These are phyloP conservation scores for Misopates orontium DNA, from an alignment of 257 asterid genomes.

Conservation along the genomic window DNA sequence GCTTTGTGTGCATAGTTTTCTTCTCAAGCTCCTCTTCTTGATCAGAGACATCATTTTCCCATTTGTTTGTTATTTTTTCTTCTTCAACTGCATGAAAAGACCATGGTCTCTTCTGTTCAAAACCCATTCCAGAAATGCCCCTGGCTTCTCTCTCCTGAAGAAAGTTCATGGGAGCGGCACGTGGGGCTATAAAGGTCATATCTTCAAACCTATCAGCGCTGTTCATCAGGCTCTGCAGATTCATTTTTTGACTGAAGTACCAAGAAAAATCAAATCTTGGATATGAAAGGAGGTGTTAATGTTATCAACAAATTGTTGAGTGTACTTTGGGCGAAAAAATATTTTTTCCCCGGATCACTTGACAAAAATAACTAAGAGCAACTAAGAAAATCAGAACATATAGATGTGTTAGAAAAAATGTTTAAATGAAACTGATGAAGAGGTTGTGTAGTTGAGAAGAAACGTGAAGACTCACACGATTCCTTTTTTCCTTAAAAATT, in stretches of 20 bases:
- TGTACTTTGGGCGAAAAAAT: not conserved
- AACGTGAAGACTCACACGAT: no score
- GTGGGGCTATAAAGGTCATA: constrained; percentile 33
- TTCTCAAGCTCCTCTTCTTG: constrained; percentile 17
- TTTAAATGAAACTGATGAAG: no score
- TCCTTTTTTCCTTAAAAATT: no score
- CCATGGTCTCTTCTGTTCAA: constrained; percentile 14
- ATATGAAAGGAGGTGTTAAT: constrained; percentile 19
- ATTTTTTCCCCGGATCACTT: not conserved
- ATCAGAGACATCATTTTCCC: constrained; percentile 9
- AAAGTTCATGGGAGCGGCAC: not conserved
- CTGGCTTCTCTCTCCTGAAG: constrained; percentile 6
- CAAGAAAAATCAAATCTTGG: constrained; percentile 15
- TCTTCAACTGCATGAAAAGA: constrained; percentile 9
- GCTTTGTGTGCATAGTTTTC: constrained; percentile 29
- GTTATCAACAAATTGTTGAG: not conserved
- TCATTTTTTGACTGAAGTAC: constrained; percentile 28
- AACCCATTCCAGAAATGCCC: constrained; percentile 22
- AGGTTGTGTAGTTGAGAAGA: no score
- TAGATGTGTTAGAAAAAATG: no score
- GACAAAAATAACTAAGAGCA: not conserved
- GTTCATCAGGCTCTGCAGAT: constrained; percentile 25
- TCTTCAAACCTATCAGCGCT: constrained; percentile 16
- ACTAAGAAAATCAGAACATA: not conserved
- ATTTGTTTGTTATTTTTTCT: not conserved